Conservation (phyloP, 257 asterid genomes). For the Lithospermum erythrorhizon region DNA sequence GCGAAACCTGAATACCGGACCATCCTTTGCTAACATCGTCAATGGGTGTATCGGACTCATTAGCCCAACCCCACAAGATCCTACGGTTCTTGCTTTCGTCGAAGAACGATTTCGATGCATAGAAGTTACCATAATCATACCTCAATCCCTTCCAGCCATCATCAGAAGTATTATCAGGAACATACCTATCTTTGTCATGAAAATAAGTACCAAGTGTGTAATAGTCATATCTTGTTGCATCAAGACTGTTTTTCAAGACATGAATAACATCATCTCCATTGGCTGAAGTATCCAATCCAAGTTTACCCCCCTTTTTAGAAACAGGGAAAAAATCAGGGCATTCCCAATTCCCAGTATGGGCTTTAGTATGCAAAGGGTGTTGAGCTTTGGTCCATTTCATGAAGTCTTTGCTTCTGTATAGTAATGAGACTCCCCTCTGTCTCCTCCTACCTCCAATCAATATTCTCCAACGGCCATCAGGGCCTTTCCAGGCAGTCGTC, state of each 20-base stretch:
- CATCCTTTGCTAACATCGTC: constrained; percentile 24
- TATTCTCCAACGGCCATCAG: constrained; percentile 16
- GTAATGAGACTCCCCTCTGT: constrained; percentile 7
- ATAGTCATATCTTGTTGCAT: constrained; percentile 17
- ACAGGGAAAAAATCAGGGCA: constrained; percentile 22
- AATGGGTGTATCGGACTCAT: constrained; percentile 15
- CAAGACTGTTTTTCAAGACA: constrained; percentile 17
- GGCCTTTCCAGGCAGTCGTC: constrained; percentile 21
- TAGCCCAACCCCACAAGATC: constrained; percentile 24
- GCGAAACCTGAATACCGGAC: constrained; percentile 22
- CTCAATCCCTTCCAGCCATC: constrained; percentile 20
- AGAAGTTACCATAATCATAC: constrained; percentile 21
- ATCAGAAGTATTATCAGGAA: constrained; percentile 10
- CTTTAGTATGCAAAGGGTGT: constrained; percentile 12
- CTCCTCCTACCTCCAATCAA: constrained; percentile 8
- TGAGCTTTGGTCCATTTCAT: constrained; percentile 14
- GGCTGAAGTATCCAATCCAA: constrained; percentile 14
- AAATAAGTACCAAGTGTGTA: constrained; percentile 16
- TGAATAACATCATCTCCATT: neutral
- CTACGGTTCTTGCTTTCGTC: constrained; percentile 14
- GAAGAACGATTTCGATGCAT: constrained; percentile 19
- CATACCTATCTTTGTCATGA: constrained; percentile 5
- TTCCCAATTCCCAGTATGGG: constrained; percentile 20
- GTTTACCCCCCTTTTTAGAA: neutral
- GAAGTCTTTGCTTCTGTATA: constrained; percentile 17